phyloP scores from a whole-genome alignment of 192 early-diverging fungal genomes.

The Funneliformis geosporum region DNA sequence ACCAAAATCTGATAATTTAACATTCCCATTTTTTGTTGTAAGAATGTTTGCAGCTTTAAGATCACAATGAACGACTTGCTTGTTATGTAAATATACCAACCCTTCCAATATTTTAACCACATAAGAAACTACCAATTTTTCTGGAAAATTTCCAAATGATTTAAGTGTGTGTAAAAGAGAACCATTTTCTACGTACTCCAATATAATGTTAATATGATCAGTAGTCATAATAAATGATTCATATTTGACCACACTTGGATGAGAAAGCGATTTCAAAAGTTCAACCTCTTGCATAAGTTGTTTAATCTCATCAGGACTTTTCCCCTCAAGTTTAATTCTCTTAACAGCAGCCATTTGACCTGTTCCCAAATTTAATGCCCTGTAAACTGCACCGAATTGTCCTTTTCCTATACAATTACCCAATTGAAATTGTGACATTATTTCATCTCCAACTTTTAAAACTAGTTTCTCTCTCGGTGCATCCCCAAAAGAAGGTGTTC shows the following conservation, averaged over 20 bases:
- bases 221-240: constrained; percentile 75
- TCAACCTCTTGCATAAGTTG: constrained; percentile 88
- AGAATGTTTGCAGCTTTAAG: constrained; percentile 96
- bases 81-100: constrained; percentile 84
- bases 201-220: constrained; percentile 76
- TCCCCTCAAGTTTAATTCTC: constrained; percentile 74
- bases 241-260: constrained; percentile 85
- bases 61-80: constrained; percentile 92
- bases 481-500: constrained; percentile 38
- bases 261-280: constrained; percentile 79
- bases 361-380: constrained; percentile 76
- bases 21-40: constrained; percentile 93
- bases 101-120: constrained; percentile 88
- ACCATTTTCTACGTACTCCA: constrained; percentile 92
- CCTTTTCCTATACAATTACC: constrained; percentile 90
- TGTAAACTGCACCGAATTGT: constrained; percentile 88
- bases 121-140: constrained; percentile 85
- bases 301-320: constrained; percentile 64
- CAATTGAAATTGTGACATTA: constrained; percentile 50
- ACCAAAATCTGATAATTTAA: constrained; percentile 96
- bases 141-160: constrained; percentile 89
- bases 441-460: constrained; percentile 37
- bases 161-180: constrained; percentile 83
- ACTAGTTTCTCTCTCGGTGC: constrained; percentile 37
- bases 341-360: constrained; percentile 89